Conservation (phyloP, 345 rosid genomes). For the Atalantia buxifolia region DNA sequence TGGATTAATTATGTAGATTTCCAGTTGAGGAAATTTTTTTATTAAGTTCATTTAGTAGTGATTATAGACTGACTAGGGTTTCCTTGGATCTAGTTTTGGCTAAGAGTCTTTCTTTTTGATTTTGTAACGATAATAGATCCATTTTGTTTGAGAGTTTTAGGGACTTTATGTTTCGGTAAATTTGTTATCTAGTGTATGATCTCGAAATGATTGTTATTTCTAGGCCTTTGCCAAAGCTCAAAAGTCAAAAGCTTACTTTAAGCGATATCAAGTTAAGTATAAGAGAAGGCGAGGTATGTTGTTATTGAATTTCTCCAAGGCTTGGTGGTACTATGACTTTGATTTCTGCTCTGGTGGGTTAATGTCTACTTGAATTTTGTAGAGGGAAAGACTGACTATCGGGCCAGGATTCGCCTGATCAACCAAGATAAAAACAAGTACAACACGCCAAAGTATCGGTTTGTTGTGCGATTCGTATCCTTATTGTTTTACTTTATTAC, state of each 20-base stretch:
- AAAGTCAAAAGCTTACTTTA: constrained; percentile 56
- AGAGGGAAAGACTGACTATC: constrained; percentile 78
- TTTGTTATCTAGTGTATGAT: neutral
- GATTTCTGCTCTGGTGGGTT: neutral
- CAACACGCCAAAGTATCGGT: constrained; percentile 72
- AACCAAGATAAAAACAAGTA: constrained; percentile 75
- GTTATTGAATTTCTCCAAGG: neutral
- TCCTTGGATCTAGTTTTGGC: neutral
- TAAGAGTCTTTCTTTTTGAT: neutral
- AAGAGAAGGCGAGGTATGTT: constrained; percentile 66
- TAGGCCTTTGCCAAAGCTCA: constrained; percentile 54
- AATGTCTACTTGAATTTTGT: neutral
- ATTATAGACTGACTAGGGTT: neutral
- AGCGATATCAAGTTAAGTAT: constrained; percentile 68
- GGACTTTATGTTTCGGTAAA: neutral
- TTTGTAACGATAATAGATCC: neutral
- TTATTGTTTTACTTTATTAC: neutral
- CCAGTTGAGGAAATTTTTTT: neutral
- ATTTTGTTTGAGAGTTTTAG: neutral
- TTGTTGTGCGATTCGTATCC: constrained; percentile 66
- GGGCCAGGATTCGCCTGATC: constrained; percentile 66
- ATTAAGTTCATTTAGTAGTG: neutral
- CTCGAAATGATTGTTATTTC: neutral
- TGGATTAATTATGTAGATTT: neutral
- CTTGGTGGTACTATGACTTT: neutral